Conservation (phyloP, 208 protist genomes). For the Zelonia costaricensis region DNA sequence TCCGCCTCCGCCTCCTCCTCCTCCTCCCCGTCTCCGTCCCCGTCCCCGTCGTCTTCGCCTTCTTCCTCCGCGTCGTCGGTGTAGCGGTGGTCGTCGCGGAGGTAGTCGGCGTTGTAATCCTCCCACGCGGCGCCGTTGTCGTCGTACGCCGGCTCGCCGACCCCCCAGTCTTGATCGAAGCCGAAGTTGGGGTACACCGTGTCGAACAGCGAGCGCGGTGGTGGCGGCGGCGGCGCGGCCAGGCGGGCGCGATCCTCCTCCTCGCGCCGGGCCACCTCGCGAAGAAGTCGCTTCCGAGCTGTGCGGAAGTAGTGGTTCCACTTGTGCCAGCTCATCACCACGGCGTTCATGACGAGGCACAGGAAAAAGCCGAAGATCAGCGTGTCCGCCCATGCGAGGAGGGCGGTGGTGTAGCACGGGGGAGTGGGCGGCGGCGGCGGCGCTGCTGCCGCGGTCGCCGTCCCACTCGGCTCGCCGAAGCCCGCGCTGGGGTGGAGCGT, state of each 20-base stretch:
- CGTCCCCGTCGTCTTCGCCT: background rate
- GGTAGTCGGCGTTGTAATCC: no score
- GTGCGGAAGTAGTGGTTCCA: constrained; percentile 25
- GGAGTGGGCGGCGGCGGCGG: no score
- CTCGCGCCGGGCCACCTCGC: constrained; percentile 5
- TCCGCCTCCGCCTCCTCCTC: background rate
- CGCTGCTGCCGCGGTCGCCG: background rate
- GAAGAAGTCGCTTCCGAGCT: constrained; percentile 1
- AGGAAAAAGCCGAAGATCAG: constrained; percentile 23
- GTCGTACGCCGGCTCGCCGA: no score
- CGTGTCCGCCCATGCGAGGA: constrained; percentile 17
- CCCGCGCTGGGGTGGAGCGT: no score
- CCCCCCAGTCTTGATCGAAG: no score
- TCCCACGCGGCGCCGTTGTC: no score
- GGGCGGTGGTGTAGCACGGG: constrained; percentile 5
- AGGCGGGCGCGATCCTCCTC: background rate
- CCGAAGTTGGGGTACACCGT: background rate
- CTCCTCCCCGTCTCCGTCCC: background rate
- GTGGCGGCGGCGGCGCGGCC: background rate
- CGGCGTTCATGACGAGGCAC: constrained; percentile 14
- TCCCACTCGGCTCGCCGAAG: no score
- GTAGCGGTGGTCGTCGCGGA: background rate
- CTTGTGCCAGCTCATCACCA: constrained; percentile 11
- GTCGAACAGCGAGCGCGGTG: background rate
- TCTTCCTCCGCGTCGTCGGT: background rate